Base-by-base conservation (phyloP, 2,329 filamentous ascomycete genomes). In the Sporothrix sp. region DNA sequence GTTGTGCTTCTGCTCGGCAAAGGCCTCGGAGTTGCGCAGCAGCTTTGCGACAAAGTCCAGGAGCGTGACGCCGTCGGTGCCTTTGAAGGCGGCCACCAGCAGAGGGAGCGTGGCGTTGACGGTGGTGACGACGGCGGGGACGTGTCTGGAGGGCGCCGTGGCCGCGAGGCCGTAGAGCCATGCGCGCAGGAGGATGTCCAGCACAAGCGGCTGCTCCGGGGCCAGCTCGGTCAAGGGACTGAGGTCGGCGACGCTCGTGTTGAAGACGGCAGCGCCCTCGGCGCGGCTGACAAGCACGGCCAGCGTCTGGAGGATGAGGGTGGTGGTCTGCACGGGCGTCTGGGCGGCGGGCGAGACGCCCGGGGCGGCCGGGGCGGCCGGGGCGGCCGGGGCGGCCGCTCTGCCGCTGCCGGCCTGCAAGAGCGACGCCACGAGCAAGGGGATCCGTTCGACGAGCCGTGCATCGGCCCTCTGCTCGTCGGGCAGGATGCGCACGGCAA, bases 61-160 rank as follows among this genome's bases (percentile, higher is more conserved):
- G 3, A 84, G 66, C 0, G 76, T 82, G 4, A 79, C 75, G 4
- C 71, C 77, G 59, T 83, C 78, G 9, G 79, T 82, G 10, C 72
- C 73, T 33, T 69, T 73, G 59, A 81, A 84, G 0, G 72, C 71
- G 7, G 72, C 66, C 7, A 75, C 67, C 3, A 83, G 67, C 8
- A 61, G 63, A 32, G 69, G 67, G 4, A 83, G 65, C 3, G 68
- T 68, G 11, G 59, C 53, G 55, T 78, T 68, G 37, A 84, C 68
- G 54, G 70, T 72, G 25, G 51, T n/a, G 13, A 20, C 16, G 28
- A n/a, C 49, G 63, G 55, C 2, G 60, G 27, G 5, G 6, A 37
- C 3, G 30, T 7, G 18, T 7, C 18, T 20, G 2, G 32, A 10
- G 10, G 6, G 16, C 7, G 36, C 40, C 14, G 38, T 7, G 7